These are phyloP conservation scores for Kurtzmaniella natalensis DNA, from an alignment of 1,139 yeast genomes.

Conservation along the genomic window DNA sequence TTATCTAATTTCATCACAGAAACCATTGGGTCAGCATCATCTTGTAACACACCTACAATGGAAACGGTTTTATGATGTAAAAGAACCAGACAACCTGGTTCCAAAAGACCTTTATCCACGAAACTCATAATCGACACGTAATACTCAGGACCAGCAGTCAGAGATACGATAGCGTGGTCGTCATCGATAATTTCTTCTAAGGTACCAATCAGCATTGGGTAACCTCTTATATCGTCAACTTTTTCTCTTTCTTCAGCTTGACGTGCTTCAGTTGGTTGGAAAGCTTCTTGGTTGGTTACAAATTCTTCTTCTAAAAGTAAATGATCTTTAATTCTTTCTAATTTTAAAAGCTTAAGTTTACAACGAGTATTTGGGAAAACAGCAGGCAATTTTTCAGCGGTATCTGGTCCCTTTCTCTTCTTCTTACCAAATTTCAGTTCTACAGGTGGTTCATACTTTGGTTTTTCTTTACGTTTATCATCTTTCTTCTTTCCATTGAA, in stretches of 20 bases:
- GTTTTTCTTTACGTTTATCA: constrained; percentile 78
- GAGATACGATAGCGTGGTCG: constrained; percentile 97
- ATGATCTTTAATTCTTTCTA: constrained; percentile 97
- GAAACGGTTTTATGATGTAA: constrained; percentile 94
- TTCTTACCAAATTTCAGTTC: constrained; percentile 89
- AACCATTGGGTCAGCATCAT: constrained; percentile 97
- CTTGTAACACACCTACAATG: constrained; percentile 91
- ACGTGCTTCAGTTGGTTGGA: constrained; percentile 95
- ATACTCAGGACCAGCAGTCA: constrained; percentile 95
- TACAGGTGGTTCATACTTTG: constrained; percentile 98
- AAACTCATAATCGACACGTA: constrained; percentile 95
- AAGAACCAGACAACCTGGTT: constrained; percentile 97
- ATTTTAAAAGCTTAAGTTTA: constrained; percentile 79
- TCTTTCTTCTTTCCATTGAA: constrained; percentile 64
- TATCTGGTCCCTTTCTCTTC: constrained; percentile 89
- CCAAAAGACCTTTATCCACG: constrained; percentile 92
- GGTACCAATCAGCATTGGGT: constrained; percentile 96
- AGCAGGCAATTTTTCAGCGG: constrained; percentile 79
- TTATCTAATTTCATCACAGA: constrained; percentile 96
- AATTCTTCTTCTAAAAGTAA: constrained; percentile 92
- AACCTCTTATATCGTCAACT: constrained; percentile 92
- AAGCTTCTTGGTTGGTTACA: constrained; percentile 89
- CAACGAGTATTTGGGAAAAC: constrained; percentile 94
- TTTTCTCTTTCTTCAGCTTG: constrained; percentile 95
- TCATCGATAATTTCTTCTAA: constrained; percentile 96